Base-by-base conservation (phyloP, 495 filamentous ascomycete genomes). In the Hypoxylon cercidicola region DNA sequence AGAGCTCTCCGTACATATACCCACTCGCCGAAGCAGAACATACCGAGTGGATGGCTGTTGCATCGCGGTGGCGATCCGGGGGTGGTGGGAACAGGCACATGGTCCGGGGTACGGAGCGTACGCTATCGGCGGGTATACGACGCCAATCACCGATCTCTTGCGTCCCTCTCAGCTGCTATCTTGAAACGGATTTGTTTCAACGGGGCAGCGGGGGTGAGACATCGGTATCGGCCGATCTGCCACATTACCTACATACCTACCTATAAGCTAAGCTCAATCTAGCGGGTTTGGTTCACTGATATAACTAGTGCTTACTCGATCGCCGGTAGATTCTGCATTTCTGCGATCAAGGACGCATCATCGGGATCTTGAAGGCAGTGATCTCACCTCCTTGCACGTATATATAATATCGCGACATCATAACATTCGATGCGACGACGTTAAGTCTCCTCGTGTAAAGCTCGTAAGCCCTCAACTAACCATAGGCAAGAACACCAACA, bases 151-250 rank as follows among this genome's bases (percentile, higher is more conserved):
- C 16, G 48, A 59, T 49, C 43, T n/a, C 44, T 1, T 28, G 49
- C 43, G 21, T 10, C 11, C 10, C 35, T 32, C 48, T 34, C 59
- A 63, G 49, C 64, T 50, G 19, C 37, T 20, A 62, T 52, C 44
- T 54, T 52, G 64, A 68, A 68, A 68, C 64, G 35, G 44, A 25
- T 37, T 35, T 32, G 64, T 68, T 68, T 68, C 64, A 62, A 62
- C 54, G n/a, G 10, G 30, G 59, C 54, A 10, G 13, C 3, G 25
- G 28, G 44, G 55, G 43, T 34, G 30, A 45, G 34, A 20, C 30
- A 15, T 30, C 43, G 28, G 43, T 23, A 41, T 55, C 43, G 59
- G 37, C 64, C 58, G 54, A 58, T 16, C 2, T 16, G 39, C 39
- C 15, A 28, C 25, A 28, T 28, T 28, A 28, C 25, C 25, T 28